phyloP scores from a whole-genome alignment of 2,329 filamentous ascomycete genomes.

The Neurospora sp. region DNA sequence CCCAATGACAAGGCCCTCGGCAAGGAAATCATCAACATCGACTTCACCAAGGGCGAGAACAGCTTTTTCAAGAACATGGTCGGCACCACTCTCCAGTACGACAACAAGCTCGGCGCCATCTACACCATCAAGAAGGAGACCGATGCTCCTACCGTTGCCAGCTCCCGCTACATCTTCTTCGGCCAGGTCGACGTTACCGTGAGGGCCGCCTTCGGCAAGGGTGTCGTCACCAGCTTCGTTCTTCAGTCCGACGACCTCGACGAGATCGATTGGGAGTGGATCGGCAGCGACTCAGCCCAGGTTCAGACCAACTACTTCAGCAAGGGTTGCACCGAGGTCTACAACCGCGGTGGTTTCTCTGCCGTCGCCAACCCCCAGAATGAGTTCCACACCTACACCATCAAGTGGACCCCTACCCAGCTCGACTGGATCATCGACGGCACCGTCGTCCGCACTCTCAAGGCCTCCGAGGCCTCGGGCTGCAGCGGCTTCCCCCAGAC shows the following conservation, averaged over 20 bases:
- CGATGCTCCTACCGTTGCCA: conserved; percentile 64
- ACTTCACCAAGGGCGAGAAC: conserved; percentile 68
- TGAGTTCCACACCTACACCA: conserved; percentile 52
- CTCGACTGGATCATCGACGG: conserved; percentile 53
- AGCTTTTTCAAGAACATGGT: conserved; percentile 37
- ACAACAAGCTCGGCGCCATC: conserved; percentile 35
- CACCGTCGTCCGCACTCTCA: conserved; percentile 34
- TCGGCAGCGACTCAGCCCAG: conserved; percentile 63
- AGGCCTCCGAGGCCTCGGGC: conserved; percentile 33
- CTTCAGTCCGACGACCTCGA: conserved; percentile 86
- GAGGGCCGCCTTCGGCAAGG: conserved; percentile 68
- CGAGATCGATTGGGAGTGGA: conserved; percentile 95
- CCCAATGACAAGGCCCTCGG: conserved; percentile 69
- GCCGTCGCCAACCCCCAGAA: conserved; percentile 43
- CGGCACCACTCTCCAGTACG: conserved; percentile 40
- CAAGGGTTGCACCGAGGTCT: conserved; percentile 62
- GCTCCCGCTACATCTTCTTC: conserved; percentile 92
- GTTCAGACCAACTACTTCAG: conserved; percentile 85
- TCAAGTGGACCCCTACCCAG: conserved; percentile 54
- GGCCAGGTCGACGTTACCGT: conserved; percentile 73
- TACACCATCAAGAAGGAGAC: conserved; percentile 59
- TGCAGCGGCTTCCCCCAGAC: conserved; percentile 58
- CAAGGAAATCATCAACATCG: conserved; percentile 43
- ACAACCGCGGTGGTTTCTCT: conserved; percentile 59
- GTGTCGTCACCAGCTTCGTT: conserved; percentile 84